Base-by-base conservation (phyloP, 2,329 filamentous ascomycete genomes). In the Harringtonia lauricola region DNA sequence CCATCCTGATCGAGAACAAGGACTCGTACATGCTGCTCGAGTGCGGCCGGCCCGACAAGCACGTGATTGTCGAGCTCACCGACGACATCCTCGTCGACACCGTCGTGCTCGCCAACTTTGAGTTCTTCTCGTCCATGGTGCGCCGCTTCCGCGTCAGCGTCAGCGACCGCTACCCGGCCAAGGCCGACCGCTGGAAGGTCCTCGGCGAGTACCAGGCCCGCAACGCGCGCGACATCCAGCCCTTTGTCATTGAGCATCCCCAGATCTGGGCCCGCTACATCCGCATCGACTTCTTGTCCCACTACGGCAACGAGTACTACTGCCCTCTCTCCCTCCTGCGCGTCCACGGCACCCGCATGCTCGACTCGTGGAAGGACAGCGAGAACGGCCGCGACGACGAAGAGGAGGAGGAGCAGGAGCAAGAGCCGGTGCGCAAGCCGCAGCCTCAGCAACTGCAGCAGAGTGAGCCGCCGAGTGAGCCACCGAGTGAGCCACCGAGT, bases 71-170 rank as follows among this genome's bases (percentile, higher is more conserved):
- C 47, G 92, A 98, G 64, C 71, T 98, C 26, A 96, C 87, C 61
- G 87, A 94, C 56, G 77, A 81, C 45, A 78, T 82, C 45, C 72
- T 94, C 36, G 84, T 98, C 46, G 92, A 98, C 59, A 98, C 92
- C 0, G 72, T 98, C 34, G 92, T 96, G n/a, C 72, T 98, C 43
- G 92, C 90, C 49, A 98, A 98, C 60, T 98, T 94, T 55, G 92
- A 98, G 61, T 98, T 98, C 68, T 98, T 98, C 68, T 95, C 88
- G 44, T 95, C 88, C 58, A 95, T 94, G 74, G 85, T 96, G 54
- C 83, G 88, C 42, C 84, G 81, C 39, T 95, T 98, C 60, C 76
- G 85, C 41, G 79, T 96, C 52, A 94, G 86, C 58, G 90, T 95
- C 39, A 94, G 89, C 46, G 92, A 96, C 64, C 80, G 87, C 45